Percentiles rank a stretch among this genome's conserved stretches.
Conservation (phyloP, 306 rosid species). For the Acacia confusa region DNA sequence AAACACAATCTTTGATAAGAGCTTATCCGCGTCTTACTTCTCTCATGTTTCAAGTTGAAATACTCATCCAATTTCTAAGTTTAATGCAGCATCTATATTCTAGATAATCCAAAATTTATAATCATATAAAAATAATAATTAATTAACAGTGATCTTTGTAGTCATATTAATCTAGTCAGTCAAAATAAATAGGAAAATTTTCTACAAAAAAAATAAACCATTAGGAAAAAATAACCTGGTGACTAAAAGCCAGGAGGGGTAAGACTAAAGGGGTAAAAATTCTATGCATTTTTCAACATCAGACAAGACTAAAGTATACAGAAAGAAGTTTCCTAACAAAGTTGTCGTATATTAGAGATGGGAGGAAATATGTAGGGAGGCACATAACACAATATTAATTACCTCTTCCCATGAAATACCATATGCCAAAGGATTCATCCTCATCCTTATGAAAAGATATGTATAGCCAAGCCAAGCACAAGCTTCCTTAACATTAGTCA, state of each 20-base stretch:
- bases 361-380: background rate
- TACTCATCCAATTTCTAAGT: background rate
- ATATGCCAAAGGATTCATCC: slow-evolving; percentile 90
- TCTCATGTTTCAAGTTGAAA: slow-evolving; percentile 5
- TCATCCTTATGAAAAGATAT: slow-evolving; percentile 94
- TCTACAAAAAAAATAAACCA: background rate
- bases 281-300: background rate
- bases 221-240: background rate
- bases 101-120: slow-evolving; percentile 20
- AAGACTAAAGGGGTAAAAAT: background rate
- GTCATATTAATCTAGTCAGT: slow-evolving; percentile 1
- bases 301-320: background rate
- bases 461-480: slow-evolving; percentile 99
- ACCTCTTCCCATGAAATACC: slow-evolving; percentile 99
- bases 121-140: slow-evolving; percentile 15
- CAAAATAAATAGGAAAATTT: background rate
- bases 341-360: background rate
- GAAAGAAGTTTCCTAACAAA: background rate
- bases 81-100: background rate
- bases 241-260: background rate
- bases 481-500: slow-evolving; percentile 96
- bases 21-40: background rate
- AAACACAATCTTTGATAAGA: background rate
- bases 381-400: slow-evolving; percentile 1
- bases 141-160: slow-evolving; percentile 19